phyloP scores from a whole-genome alignment of 495 filamentous ascomycete genomes.

The Penicillium silybi region DNA sequence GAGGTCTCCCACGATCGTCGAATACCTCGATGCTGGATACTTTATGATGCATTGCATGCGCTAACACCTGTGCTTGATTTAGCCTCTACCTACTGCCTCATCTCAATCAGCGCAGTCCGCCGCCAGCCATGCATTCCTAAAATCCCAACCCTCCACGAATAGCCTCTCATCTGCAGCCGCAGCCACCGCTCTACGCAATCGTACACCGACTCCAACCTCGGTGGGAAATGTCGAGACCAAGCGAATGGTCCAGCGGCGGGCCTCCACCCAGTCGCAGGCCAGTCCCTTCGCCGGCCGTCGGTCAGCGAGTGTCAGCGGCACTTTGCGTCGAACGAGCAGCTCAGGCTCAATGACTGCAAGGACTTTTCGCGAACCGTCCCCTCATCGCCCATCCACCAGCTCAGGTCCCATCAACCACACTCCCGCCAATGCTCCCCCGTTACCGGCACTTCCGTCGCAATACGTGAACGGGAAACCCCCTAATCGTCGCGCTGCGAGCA shows the following conservation, averaged over 20 bases:
- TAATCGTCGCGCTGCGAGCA: conserved; percentile 48
- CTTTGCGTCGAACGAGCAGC: conserved; percentile 62
- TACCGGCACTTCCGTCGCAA: conserved; percentile 63
- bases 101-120: conserved; percentile 69
- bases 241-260: conserved; percentile 68
- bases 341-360: conserved; percentile 79
- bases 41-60: neutral
- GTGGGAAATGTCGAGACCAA: conserved; percentile 84
- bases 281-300: conserved; percentile 41
- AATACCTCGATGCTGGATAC: neutral
- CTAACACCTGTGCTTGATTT: conserved; percentile 9
- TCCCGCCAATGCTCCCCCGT: conserved; percentile 57
- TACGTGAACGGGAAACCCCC: conserved; percentile 30
- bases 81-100: conserved; percentile 55
- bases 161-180: conserved; percentile 80
- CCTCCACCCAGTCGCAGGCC: conserved; percentile 63
- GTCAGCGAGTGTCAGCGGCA: conserved; percentile 34
- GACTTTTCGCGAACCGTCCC: conserved; percentile 71
- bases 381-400: conserved; percentile 49
- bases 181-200: conserved; percentile 73
- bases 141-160: conserved; percentile 56
- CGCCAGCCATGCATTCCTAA: conserved; percentile 75
- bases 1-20: neutral
- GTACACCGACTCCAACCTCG: conserved; percentile 67
- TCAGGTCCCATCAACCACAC: conserved; percentile 20